These are phyloP conservation scores for Phlegmacium glaucopus DNA, from an alignment of 768 basidiomycete genomes.

Conservation along the genomic window DNA sequence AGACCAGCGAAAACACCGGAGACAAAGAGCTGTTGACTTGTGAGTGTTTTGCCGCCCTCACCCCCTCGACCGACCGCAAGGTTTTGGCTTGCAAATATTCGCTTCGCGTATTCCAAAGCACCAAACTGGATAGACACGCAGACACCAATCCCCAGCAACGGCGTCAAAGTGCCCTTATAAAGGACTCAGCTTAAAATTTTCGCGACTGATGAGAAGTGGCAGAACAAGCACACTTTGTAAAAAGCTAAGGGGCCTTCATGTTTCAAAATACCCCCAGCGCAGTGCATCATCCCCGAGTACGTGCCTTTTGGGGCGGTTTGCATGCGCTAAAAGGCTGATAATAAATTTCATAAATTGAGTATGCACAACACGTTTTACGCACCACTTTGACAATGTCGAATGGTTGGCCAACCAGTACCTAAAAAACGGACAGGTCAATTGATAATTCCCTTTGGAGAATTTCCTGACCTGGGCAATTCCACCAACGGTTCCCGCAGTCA, in stretches of 20 bases:
- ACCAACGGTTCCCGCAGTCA: constrained; percentile 88
- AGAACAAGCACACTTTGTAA: constrained; percentile 67
- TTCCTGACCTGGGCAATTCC: constrained; percentile 75
- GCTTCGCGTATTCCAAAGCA: constrained; percentile 82
- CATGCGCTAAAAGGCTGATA: constrained; percentile 61
- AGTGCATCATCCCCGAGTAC: constrained; percentile 83
- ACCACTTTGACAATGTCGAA: constrained; percentile 99
- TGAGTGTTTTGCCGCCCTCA: constrained; percentile 57
- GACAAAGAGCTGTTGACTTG: constrained; percentile 60
- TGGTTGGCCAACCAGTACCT: constrained; percentile 90
- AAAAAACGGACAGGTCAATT: constrained; percentile 13
- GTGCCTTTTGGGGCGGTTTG: constrained; percentile 92
- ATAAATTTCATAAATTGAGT: not conserved
- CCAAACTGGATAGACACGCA: constrained; percentile 98
- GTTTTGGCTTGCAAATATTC: constrained; percentile 69
- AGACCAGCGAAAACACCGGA: constrained; percentile 86
- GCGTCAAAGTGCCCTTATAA: constrained; percentile 81
- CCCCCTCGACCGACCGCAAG: constrained; percentile 56
- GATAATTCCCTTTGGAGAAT: constrained; percentile 6
- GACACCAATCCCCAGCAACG: constrained; percentile 86
- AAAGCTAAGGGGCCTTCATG: constrained; percentile 92
- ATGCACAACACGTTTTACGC: constrained; percentile 29
- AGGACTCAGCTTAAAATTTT: not conserved
- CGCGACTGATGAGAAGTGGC: too few relatives aligned
- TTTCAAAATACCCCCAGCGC: constrained; percentile 85